phyloP scores from a whole-genome alignment of 1,284 basidiomycete genomes.

The Rhodotorula sp. region DNA sequence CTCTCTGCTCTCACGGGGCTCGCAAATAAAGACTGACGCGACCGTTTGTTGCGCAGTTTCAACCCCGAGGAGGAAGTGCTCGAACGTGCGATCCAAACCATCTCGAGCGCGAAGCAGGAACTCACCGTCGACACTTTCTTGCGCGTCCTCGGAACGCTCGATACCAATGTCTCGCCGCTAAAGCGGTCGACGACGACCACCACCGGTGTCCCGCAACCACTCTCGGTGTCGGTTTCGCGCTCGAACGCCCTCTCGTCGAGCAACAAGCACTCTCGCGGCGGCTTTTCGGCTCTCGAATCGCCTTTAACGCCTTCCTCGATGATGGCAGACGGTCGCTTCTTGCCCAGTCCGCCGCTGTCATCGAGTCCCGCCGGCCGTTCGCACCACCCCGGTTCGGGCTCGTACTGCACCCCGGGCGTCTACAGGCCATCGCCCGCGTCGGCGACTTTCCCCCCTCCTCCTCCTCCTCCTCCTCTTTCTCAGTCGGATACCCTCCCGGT shows the following conservation, averaged over 20 bases:
- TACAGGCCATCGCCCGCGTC: not conserved
- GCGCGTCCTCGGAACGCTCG: slow-evolving; percentile 23
- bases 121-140: slow-evolving; percentile 33
- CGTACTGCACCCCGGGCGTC: not conserved
- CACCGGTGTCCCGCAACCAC: not conserved
- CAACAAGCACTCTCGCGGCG: not conserved
- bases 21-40: not conserved
- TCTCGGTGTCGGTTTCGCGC: slow-evolving; percentile 6
- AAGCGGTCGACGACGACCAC: not conserved
- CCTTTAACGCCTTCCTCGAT: slow-evolving; percentile 30
- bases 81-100: slow-evolving; percentile 17
- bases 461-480: too few relatives aligned
- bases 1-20: not conserved
- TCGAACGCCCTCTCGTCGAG: slow-evolving; percentile 9
- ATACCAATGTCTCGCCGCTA: slow-evolving; percentile 11
- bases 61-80: slow-evolving; percentile 27
- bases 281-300: slow-evolving; percentile 32
- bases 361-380: not conserved
- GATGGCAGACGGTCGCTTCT: not conserved
- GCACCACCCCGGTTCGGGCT: not conserved
- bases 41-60: slow-evolving; percentile 12
- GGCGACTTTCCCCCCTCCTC: not conserved
- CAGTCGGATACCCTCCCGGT: not conserved
- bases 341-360: slow-evolving; percentile 7
- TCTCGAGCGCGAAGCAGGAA: slow-evolving; percentile 15